Evolutionary conservation across 106 monocot species (phyloP).

Genomic region (Allium fistulosum): DNA sequence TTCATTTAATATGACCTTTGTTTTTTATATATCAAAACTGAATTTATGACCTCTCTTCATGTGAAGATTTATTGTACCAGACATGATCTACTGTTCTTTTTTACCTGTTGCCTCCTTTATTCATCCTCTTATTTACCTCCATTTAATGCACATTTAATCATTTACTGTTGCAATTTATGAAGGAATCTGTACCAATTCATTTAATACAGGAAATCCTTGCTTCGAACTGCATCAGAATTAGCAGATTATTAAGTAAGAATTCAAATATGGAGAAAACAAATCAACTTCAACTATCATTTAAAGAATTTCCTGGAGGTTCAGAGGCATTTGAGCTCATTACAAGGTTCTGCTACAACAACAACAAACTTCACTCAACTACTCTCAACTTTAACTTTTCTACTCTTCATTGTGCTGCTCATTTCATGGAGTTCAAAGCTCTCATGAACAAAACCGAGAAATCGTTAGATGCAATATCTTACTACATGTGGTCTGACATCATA

Average conservation of each 20-base stretch:
- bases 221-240: constrained; percentile 41
- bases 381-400: constrained; percentile 7
- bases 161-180: neutral
- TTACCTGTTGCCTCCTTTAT: neutral
- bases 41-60: constrained; percentile 9
- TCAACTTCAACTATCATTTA: constrained; percentile 37
- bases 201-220: constrained; percentile 58
- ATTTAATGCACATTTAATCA: neutral
- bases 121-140: constrained; percentile 4
- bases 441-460: constrained; percentile 34
- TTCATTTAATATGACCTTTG: neutral
- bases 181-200: neutral
- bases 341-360: constrained; percentile 15
- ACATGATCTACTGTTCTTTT: neutral
- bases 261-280: constrained; percentile 11
- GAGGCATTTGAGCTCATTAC: constrained; percentile 30
- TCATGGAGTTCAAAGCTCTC: constrained; percentile 29
- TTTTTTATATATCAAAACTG: neutral
- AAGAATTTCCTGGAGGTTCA: constrained; percentile 60
- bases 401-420: constrained; percentile 11
- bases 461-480: constrained; percentile 34
- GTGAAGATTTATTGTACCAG: neutral
- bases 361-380: constrained; percentile 8
- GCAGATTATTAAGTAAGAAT: constrained; percentile 30
- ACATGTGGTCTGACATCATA: constrained; percentile 65